Conservation (phyloP, 768 basidiomycete genomes). For the Boletus subcaerulescens region DNA sequence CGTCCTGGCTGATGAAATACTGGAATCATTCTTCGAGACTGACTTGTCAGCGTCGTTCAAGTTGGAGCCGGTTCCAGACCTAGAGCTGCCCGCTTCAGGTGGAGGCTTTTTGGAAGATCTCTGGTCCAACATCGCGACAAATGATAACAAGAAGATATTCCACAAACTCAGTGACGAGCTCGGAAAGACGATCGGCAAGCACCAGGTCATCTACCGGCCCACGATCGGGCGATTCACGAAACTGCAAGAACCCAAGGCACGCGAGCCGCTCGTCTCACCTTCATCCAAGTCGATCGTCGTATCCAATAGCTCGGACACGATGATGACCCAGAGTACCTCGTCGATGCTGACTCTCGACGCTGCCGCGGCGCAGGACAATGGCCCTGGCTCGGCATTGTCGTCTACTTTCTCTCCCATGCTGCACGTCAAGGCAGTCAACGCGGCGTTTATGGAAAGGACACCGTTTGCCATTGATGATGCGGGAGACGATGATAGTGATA, state of each 20-base stretch:
- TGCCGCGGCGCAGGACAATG: constrained; percentile 18
- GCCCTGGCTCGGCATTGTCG: constrained; percentile 19
- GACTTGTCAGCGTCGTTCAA: constrained; percentile 89
- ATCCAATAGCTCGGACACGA: constrained; percentile 33
- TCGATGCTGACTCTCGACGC: constrained; percentile 54
- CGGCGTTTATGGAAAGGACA: constrained; percentile 86
- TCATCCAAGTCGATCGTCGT: constrained; percentile 49
- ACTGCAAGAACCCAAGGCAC: constrained; percentile 82
- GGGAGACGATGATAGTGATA: constrained; percentile 63
- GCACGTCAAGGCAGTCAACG: constrained; percentile 72
- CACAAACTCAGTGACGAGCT: constrained; percentile 92
- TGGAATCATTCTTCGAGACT: constrained; percentile 95
- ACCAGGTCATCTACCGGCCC: constrained; percentile 79
- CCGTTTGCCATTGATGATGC: constrained; percentile 98
- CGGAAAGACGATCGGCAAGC: constrained; percentile 91
- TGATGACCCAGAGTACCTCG: constrained; percentile 34
- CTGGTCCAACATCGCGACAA: constrained; percentile 86
- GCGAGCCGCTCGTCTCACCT: constrained; percentile 81
- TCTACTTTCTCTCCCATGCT: constrained; percentile 52
- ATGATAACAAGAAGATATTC: constrained; percentile 91
- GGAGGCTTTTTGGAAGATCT: constrained; percentile 75
- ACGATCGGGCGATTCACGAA: constrained; percentile 84
- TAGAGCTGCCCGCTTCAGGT: constrained; percentile 57
- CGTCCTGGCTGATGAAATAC: constrained; percentile 90
- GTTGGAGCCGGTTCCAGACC: constrained; percentile 65